phyloP scores from a whole-genome alignment of 345 rosid species.

The Populus tremula region DNA sequence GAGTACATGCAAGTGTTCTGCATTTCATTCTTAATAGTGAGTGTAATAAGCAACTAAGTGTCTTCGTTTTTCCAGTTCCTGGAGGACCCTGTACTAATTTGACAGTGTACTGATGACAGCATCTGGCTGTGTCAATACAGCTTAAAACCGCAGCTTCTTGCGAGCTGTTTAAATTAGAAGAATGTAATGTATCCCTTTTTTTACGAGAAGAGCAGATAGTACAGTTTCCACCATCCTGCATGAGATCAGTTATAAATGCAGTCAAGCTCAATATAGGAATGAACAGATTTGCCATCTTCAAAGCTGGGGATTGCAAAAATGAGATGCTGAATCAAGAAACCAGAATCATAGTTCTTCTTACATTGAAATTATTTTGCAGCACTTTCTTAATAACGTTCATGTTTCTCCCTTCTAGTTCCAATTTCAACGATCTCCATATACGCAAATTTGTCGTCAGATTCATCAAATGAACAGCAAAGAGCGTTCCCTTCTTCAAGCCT shows the following conservation, averaged over 20 bases:
- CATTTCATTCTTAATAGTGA: constrained; percentile 8
- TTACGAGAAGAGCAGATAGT: not conserved
- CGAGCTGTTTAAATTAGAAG: not conserved
- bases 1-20: constrained; percentile 18
- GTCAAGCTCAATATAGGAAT: too few species aligned
- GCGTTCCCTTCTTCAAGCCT: not conserved
- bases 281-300: not conserved
- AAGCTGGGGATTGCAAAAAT: not conserved
- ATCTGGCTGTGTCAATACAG: not conserved
- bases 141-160: not conserved
- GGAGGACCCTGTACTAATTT: constrained; percentile 19
- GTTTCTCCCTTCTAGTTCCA: constrained; percentile 17
- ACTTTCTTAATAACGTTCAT: constrained; percentile 32
- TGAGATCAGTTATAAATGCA: not conserved
- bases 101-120: constrained; percentile 8
- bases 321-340: not conserved
- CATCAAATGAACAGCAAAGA: constrained; percentile 33
- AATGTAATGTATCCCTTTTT: not conserved
- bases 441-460: constrained; percentile 46
- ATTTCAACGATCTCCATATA: constrained; percentile 42
- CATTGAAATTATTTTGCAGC: constrained; percentile 25
- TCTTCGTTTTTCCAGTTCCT: constrained; percentile 25
- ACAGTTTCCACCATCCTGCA: not conserved
- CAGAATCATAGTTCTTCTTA: constrained; percentile 1
- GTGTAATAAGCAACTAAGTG: not conserved